Base-by-base conservation (phyloP, 192 early-diverging fungal genomes). In the Linnemannia zychae region DNA sequence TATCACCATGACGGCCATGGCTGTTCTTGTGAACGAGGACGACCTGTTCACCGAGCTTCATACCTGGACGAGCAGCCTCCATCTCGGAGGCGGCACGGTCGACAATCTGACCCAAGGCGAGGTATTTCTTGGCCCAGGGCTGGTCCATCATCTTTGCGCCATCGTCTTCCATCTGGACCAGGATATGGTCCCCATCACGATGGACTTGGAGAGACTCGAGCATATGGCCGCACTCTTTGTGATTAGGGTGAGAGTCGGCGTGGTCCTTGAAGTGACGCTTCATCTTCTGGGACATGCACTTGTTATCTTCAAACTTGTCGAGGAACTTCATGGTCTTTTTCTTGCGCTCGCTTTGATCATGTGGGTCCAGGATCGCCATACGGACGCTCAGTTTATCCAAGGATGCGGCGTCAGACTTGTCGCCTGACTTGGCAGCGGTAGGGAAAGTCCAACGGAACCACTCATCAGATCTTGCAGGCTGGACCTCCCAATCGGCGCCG, bases 401-500 rank as follows among this genome's bases (percentile, higher is more conserved):
- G 48, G 47, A 47, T 36, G 68, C 31, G 37, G 28, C 50, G 34
- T 81, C 72, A 20, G 53, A 52, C 24, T 37, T 28, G 53, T 65
- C 40, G 11, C 20, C 20, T 4, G 24, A 11, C 28, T 63, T 63
- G 57, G 57, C 22, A 36, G 38, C 18, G 22, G 67, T 49, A 15
- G 76, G 76, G 76, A 84, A 78, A 13, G 76, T 74, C 76, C 81
- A 84, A 37, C 66, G 75, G 67, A 84, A 84, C 71, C 68, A 84
- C 44, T 84, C 81, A 24, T 84, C 76, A 5, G 71, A 49, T 24
- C 67, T 47, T 15, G 81, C 81, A 4, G 37, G 46, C 46, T 84
- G 74, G 34, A 84, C 20, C 33, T 57, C 63, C 81, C 81, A 84
- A 12, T 84, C 67, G 15, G 44, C 16, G 20, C 81, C 81, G 12